Evolutionary conservation across 441 rosid species (phyloP).

Genomic region (Biscutella laevigata): DNA sequence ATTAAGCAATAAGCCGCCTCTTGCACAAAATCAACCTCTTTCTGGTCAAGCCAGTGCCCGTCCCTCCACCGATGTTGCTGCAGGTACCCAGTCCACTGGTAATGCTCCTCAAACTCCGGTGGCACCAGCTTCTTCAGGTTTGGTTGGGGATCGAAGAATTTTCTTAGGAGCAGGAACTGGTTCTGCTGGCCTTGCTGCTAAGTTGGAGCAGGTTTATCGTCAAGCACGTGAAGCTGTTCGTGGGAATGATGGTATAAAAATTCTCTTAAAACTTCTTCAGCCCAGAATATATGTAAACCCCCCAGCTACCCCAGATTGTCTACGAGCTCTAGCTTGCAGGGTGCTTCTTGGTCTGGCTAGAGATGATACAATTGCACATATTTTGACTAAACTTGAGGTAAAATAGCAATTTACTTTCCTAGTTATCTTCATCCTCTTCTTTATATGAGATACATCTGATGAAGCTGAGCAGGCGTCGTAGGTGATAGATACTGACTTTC

Average conservation of each 20-base stretch:
- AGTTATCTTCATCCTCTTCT: background rate
- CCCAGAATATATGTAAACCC: conserved; percentile 72
- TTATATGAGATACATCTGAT: too few species aligned
- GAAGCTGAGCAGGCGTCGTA: conserved; percentile 1
- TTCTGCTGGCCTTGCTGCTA: conserved; percentile 96
- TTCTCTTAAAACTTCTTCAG: conserved; percentile 90
- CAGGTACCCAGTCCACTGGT: conserved; percentile 37
- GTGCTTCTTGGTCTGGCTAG: conserved; percentile 97
- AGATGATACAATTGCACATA: conserved; percentile 93
- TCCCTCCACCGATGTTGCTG: conserved; percentile 32
- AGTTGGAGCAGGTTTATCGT: conserved; percentile 94
- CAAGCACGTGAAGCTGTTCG: conserved; percentile 97
- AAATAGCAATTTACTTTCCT: conserved; percentile 2
- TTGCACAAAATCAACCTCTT: conserved; percentile 49
- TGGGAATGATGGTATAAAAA: conserved; percentile 92
- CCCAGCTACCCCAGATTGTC: conserved; percentile 87
- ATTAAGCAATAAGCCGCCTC: conserved; percentile 76
- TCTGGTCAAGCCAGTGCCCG: conserved; percentile 44
- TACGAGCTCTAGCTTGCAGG: conserved; percentile 93
- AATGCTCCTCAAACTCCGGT: conserved; percentile 51
- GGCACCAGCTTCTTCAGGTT: conserved; percentile 55
- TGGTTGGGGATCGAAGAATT: conserved; percentile 96
- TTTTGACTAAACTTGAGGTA: conserved; percentile 97
- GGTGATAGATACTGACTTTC: conserved; percentile 5
- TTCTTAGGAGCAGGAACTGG: conserved; percentile 95